Base-by-base conservation (phyloP, 2,329 filamentous ascomycete genomes). In the Byssochlamys sp. region DNA sequence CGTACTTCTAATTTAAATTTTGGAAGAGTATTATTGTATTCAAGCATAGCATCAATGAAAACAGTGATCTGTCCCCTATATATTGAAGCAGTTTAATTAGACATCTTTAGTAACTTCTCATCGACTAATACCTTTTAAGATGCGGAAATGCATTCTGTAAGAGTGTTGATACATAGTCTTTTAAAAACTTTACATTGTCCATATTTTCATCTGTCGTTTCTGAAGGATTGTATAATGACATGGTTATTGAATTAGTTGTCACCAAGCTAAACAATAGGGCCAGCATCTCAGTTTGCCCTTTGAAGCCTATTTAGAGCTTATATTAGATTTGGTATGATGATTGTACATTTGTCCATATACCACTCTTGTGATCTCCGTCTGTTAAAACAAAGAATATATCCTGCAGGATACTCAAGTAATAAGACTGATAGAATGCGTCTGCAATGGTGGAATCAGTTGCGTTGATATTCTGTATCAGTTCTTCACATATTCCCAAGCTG, bases 121-220 rank as follows among this genome's bases (percentile, higher is more conserved):
- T n/a, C n/a, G n/a, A n/a, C n/a, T 3, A 12, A 78, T 82, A 94
- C 89, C 87, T 80, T 72, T 95, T 89, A 31, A 99, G 82, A 70
- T 99, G 97, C 60, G 89, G 86, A 79, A 99, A 99, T 2, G 94
- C 94, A 64, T 87, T 95, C 58, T 90, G 87, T 56, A 99, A 77
- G 35, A 97, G 79, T 64, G 84, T 89, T 45, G 86, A 88, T 52
- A 96, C 90, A 73, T 95, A 97, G 71, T 88, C 88, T 61, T 85
- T 85, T 55, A 99, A 79, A 77, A 96, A 99, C 55, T 96, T 91
- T 69, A 85, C 86, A 79, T 99, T 99, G 58, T 84, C 83, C 5
- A 91, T 96, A 91, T 77, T 99, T 94, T 7, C 91, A 94, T 81
- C 99, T 99, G 81, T 99, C n/a, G n/a, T n/a, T n/a, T n/a, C n/a